phyloP scores from a whole-genome alignment of 352 stramenopile genomes.

The Phytophthora tentaculata region DNA sequence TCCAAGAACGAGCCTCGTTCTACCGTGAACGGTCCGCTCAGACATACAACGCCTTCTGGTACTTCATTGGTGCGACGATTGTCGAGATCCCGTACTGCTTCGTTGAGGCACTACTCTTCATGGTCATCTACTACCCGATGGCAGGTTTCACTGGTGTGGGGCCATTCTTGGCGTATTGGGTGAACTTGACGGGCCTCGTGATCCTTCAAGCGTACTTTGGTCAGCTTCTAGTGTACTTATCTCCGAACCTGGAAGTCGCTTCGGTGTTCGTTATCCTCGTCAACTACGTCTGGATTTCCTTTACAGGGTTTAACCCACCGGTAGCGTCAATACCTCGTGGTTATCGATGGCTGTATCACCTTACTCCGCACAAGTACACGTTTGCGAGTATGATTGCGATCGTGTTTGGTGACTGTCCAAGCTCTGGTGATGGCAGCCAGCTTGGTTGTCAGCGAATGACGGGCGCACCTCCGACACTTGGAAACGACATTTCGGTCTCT shows the following conservation, averaged over 20 bases:
- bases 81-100: constrained; percentile 30
- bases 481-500: constrained; percentile 31
- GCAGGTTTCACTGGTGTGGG: constrained; percentile 37
- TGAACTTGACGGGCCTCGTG: constrained; percentile 35
- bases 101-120: constrained; percentile 17
- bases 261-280: constrained; percentile 18
- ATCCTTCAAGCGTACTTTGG: constrained; percentile 31
- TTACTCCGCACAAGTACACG: constrained; percentile 19
- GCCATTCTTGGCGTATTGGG: constrained; percentile 61
- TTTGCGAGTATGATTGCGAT: constrained; percentile 16
- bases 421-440: background rate
- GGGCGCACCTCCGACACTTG: constrained; percentile 9
- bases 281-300: constrained; percentile 12
- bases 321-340: constrained; percentile 3
- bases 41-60: constrained; percentile 32
- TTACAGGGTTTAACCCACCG: constrained; percentile 23
- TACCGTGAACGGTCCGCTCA: constrained; percentile 29
- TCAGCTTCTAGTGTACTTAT: constrained; percentile 34
- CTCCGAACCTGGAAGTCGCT: constrained; percentile 16
- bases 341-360: constrained; percentile 22
- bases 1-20: constrained; percentile 22
- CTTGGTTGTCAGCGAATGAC: constrained; percentile 19
- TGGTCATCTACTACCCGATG: constrained; percentile 28
- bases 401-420: constrained; percentile 19
- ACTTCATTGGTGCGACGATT: constrained; percentile 24